phyloP scores from a whole-genome alignment of 1,284 basidiomycete species.

The Peniophora sp. region DNA sequence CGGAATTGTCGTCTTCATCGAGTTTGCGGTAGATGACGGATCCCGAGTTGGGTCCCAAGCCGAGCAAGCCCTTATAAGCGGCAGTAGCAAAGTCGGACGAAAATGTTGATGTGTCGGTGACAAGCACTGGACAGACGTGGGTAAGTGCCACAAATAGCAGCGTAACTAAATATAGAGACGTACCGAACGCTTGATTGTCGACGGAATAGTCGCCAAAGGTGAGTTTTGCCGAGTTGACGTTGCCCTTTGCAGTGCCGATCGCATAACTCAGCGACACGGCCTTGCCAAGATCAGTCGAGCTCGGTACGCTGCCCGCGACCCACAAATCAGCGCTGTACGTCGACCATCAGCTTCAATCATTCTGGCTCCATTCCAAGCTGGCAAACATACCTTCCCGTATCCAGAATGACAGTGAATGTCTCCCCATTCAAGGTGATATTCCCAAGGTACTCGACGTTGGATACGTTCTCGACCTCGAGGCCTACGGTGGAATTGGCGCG shows the following conservation, averaged over 20 bases:
- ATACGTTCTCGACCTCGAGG: slow-evolving; percentile 45
- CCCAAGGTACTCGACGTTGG: slow-evolving; percentile 31
- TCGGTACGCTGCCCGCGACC: slow-evolving; percentile 41
- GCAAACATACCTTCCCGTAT: slow-evolving; percentile 28
- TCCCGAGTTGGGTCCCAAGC: slow-evolving; percentile 67
- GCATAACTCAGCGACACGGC: slow-evolving; percentile 55
- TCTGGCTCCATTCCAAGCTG: background rate
- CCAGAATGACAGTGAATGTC: slow-evolving; percentile 27
- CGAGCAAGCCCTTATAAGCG: slow-evolving; percentile 65
- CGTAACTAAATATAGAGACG: slow-evolving; percentile 18
- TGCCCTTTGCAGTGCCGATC: slow-evolving; percentile 58
- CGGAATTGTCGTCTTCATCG: slow-evolving; percentile 27
- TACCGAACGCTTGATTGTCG: slow-evolving; percentile 62
- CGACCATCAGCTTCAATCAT: background rate
- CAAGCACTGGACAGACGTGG: slow-evolving; percentile 40
- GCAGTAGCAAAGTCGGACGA: slow-evolving; percentile 50
- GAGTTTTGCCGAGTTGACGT: slow-evolving; percentile 49
- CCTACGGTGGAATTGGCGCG: slow-evolving; percentile 16
- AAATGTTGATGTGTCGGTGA: slow-evolving; percentile 57
- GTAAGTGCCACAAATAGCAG: slow-evolving; percentile 1
- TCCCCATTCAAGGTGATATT: slow-evolving; percentile 28
- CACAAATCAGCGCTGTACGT: slow-evolving; percentile 53
- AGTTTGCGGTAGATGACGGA: slow-evolving; percentile 56
- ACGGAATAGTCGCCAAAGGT: slow-evolving; percentile 51
- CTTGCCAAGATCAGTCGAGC: slow-evolving; percentile 49